Conservation (phyloP, 352 stramenopile species). For the Phytopythium oedochilum region DNA sequence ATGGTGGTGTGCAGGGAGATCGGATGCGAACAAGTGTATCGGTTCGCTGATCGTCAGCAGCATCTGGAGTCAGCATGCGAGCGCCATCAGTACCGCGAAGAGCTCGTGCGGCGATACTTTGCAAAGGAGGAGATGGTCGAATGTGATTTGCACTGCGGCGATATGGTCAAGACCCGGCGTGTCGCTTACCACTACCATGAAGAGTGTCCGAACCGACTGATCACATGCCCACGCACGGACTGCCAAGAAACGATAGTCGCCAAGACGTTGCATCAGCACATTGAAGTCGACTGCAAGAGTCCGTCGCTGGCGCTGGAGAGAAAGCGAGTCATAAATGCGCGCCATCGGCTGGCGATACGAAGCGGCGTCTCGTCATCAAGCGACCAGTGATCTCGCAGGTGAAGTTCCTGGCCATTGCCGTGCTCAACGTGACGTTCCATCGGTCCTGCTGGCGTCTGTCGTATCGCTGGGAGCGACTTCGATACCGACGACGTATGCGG, state of each 20-base stretch:
- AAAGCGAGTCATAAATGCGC: constrained; percentile 27
- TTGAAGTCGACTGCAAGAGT: constrained; percentile 37
- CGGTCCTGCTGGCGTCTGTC: too few relatives aligned
- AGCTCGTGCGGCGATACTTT: constrained; percentile 28
- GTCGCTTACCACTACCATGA: constrained; percentile 31
- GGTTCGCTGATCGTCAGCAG: constrained; percentile 19
- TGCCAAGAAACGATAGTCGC: constrained; percentile 51
- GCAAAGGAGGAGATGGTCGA: constrained; percentile 34
- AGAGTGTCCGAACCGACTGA: constrained; percentile 44
- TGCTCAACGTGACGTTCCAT: too few relatives aligned
- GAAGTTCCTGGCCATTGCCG: too few relatives aligned
- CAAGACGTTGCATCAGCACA: constrained; percentile 26
- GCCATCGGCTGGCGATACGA: constrained; percentile 9
- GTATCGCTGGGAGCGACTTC: too few relatives aligned
- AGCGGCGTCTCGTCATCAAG: neutral
- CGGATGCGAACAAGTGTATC: constrained; percentile 33
- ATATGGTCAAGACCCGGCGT: constrained; percentile 24
- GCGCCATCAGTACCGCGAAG: constrained; percentile 29
- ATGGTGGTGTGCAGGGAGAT: constrained; percentile 48
- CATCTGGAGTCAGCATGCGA: constrained; percentile 34
- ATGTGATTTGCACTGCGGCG: constrained; percentile 41
- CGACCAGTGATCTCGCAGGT: neutral
- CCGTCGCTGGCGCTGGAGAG: constrained; percentile 13
- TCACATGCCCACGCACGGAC: constrained; percentile 38
- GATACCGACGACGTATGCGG: too few relatives aligned